These are phyloP conservation scores for Xeromyces bisporus DNA, from an alignment of 495 filamentous ascomycete genomes.

Conservation along the genomic window DNA sequence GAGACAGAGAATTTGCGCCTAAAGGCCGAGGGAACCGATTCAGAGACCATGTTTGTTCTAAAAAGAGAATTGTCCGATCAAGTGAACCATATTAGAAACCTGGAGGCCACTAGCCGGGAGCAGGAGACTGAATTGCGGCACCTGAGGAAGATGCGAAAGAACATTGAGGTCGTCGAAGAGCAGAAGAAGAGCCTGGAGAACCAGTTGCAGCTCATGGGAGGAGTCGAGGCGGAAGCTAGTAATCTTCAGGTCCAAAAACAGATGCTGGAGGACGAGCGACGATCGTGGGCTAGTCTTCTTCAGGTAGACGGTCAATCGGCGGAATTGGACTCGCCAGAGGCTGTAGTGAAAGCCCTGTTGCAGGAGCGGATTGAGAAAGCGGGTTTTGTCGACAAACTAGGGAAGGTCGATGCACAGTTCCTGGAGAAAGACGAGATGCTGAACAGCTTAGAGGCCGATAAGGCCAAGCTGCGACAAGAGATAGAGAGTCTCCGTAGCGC, in stretches of 20 bases:
- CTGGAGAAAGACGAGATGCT: constrained; percentile 66
- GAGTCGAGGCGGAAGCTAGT: constrained; percentile 53
- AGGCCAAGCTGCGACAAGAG: constrained; percentile 39
- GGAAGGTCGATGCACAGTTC: constrained; percentile 61
- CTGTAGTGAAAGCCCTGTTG: constrained; percentile 69
- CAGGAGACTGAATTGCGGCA: constrained; percentile 67
- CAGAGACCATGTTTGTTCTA: constrained; percentile 63
- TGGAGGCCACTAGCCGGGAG: constrained; percentile 67
- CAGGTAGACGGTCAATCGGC: constrained; percentile 44
- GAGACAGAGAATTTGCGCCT: constrained; percentile 69
- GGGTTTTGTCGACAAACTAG: constrained; percentile 58
- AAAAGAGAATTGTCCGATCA: constrained; percentile 80
- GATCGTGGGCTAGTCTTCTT: constrained; percentile 75
- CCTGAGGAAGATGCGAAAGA: constrained; percentile 60
- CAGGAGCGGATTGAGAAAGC: constrained; percentile 65
- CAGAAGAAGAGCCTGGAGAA: constrained; percentile 76
- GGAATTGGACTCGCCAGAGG: constrained; percentile 77
- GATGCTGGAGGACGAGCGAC: constrained; percentile 71
- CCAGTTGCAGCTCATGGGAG: constrained; percentile 57
- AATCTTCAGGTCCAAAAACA: constrained; percentile 71
- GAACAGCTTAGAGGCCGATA: constrained; percentile 51
- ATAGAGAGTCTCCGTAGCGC: constrained; percentile 47
- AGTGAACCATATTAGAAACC: constrained; percentile 66
- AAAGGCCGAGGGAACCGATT: constrained; percentile 72
- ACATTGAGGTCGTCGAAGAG: constrained; percentile 86